These are phyloP conservation scores for Carex arenaria DNA, from an alignment of 202 grass and related monocot species.

Conservation along the genomic window DNA sequence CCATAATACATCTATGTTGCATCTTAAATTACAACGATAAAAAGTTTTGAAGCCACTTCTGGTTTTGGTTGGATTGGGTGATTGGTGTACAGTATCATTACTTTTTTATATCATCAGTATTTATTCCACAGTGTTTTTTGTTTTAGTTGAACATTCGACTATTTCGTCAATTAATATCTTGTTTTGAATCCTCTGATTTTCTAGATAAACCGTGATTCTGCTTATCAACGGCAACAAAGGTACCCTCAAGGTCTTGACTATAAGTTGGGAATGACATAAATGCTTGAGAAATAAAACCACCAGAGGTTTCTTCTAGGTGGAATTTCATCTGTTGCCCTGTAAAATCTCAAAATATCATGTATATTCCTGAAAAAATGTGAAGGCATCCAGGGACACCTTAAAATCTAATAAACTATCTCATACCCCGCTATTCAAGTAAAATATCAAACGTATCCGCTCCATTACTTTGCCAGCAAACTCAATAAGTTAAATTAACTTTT, in stretches of 20 bases:
- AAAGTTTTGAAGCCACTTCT: neutral
- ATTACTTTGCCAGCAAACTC: neutral
- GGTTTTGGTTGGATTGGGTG: neutral
- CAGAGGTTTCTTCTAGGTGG: neutral
- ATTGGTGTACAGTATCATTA: neutral
- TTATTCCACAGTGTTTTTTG: neutral
- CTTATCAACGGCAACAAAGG: conserved; percentile 48
- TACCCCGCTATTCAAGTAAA: neutral
- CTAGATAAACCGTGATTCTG: conserved; percentile 49
- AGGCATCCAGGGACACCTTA: neutral
- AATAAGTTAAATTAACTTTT: neutral
- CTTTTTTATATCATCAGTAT: neutral
- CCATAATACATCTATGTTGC: neutral
- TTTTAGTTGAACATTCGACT: neutral
- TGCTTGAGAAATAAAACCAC: neutral
- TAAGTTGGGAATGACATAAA: neutral
- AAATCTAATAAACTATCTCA: neutral
- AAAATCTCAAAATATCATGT: neutral
- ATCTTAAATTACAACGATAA: neutral
- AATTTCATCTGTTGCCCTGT: neutral
- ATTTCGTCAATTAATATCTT: neutral
- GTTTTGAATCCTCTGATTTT: conserved; percentile 22
- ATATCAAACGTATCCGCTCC: neutral
- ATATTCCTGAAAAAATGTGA: neutral
- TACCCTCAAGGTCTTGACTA: conserved; percentile 23